phyloP scores from a whole-genome alignment of 2,329 filamentous ascomycete species.

The Pseudogymnoascus sp. region DNA sequence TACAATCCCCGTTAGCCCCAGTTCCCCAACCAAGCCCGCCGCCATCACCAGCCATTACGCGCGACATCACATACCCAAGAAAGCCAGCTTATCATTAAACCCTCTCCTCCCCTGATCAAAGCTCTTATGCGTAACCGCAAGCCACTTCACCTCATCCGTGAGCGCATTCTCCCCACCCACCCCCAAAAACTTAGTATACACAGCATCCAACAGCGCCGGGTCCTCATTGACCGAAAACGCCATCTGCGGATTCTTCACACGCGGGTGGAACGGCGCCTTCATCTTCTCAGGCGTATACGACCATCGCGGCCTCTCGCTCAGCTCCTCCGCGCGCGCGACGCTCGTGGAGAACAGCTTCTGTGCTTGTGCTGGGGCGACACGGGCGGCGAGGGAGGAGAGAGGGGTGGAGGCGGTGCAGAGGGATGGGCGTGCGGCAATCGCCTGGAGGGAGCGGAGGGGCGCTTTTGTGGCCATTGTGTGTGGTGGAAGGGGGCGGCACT shows the following conservation, averaged over 20 bases:
- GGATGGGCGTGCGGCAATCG: slow-evolving; percentile 27
- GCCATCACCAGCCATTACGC: neutral
- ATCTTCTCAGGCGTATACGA: slow-evolving; percentile 61
- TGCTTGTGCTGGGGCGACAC: neutral
- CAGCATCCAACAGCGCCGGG: slow-evolving; percentile 65
- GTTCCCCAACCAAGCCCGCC: neutral
- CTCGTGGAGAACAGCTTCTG: slow-evolving; percentile 4
- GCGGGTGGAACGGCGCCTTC: slow-evolving; percentile 62
- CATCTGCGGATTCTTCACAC: slow-evolving; percentile 47
- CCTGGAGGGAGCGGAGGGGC: slow-evolving; percentile 36
- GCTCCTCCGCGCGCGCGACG: slow-evolving; percentile 24
- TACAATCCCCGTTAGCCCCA: slow-evolving; percentile 29
- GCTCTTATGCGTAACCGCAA: slow-evolving; percentile 95
- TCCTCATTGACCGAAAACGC: slow-evolving; percentile 69
- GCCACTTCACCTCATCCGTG: slow-evolving; percentile 90
- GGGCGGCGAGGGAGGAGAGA: neutral
- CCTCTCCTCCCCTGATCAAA: slow-evolving; percentile 92
- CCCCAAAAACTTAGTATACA: slow-evolving; percentile 73
- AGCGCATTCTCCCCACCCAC: slow-evolving; percentile 65
- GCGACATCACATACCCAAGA: slow-evolving; percentile 57
- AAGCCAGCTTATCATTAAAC: slow-evolving; percentile 90
- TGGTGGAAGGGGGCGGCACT: slow-evolving; percentile 6
- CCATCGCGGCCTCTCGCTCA: slow-evolving; percentile 55
- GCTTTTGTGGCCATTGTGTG: slow-evolving; percentile 43
- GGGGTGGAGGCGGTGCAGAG: slow-evolving; percentile 17